Evolutionary conservation across 129 eudicot species (phyloP).

Genomic region (Scalesia atractyloides): DNA sequence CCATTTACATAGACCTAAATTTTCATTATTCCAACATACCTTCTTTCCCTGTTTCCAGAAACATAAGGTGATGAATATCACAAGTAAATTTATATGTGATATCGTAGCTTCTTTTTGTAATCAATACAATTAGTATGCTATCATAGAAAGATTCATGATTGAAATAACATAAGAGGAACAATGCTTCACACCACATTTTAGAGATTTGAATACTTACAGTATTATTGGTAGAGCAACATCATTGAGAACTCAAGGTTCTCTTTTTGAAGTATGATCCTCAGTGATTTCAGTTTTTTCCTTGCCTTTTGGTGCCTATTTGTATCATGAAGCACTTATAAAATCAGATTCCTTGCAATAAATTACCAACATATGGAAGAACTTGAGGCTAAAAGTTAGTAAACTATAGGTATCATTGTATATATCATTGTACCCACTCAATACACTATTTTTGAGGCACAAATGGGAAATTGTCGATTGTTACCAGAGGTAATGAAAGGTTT

Average conservation of each 20-base stretch:
- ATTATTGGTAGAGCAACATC: slow-evolving; percentile 63
- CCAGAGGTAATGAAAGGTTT: slow-evolving; percentile 4
- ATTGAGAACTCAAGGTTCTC: slow-evolving; percentile 35
- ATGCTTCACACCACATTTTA: background rate
- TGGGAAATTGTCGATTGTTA: background rate
- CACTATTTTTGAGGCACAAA: slow-evolving; percentile 23
- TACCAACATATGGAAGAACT: background rate
- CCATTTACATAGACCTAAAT: slow-evolving; percentile 42
- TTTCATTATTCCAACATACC: slow-evolving; percentile 40
- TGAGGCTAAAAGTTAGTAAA: background rate
- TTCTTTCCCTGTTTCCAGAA: slow-evolving; percentile 44
- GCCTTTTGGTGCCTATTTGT: slow-evolving; percentile 30
- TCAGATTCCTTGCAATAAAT: background rate
- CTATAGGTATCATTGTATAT: too few relatives aligned
- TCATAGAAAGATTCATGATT: background rate
- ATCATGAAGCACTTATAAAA: slow-evolving; percentile 1
- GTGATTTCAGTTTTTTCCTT: slow-evolving; percentile 20
- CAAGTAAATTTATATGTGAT: slow-evolving; percentile 1
- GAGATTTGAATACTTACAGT: slow-evolving; percentile 49
- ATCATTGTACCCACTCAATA: slow-evolving; percentile 41
- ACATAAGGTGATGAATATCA: slow-evolving; percentile 8
- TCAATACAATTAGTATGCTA: slow-evolving; percentile 6
- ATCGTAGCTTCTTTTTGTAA: slow-evolving; percentile 1
- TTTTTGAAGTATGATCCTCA: slow-evolving; percentile 20
- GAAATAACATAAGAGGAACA: slow-evolving; percentile 5